These are phyloP conservation scores for Hyphodiscus sp. DNA, from an alignment of 2,329 filamentous ascomycete genomes.

Conservation along the genomic window DNA sequence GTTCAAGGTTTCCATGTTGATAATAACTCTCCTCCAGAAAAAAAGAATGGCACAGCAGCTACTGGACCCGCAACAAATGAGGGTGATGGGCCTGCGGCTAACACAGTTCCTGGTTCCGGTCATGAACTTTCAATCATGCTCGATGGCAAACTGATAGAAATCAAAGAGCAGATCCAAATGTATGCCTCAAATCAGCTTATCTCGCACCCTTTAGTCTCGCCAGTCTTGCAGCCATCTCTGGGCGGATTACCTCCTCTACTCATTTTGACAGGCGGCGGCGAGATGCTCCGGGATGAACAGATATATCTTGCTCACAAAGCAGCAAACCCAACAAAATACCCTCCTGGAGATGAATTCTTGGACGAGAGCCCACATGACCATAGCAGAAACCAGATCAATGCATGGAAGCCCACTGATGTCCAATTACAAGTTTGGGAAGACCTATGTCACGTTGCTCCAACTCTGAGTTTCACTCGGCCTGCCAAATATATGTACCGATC, in stretches of 20 bases:
- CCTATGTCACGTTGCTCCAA: conserved; percentile 85
- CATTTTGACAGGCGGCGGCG: conserved; percentile 81
- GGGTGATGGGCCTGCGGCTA: conserved; percentile 19
- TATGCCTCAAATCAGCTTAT: conserved; percentile 79
- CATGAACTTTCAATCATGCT: conserved; percentile 58
- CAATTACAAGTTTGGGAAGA: conserved; percentile 96
- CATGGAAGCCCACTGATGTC: conserved; percentile 79
- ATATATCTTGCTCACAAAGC: conserved; percentile 94
- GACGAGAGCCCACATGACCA: conserved; percentile 54
- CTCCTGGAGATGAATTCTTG: conserved; percentile 58
- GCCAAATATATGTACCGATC: conserved; percentile 95
- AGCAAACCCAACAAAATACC: conserved; percentile 72
- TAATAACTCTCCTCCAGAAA: conserved; percentile 19
- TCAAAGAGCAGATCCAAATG: conserved; percentile 91
- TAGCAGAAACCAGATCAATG: conserved; percentile 45
- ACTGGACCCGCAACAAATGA: conserved; percentile 26
- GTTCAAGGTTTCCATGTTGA: conserved; percentile 32
- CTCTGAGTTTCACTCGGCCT: conserved; percentile 90
- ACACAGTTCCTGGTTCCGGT: conserved; percentile 28
- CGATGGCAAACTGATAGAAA: conserved; percentile 61
- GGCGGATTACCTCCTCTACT: conserved; percentile 85
- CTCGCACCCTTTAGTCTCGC: conserved; percentile 83
- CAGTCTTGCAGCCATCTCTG: conserved; percentile 78
- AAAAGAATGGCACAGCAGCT: conserved; percentile 29
- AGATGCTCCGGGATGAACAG: conserved; percentile 88